Conservation (phyloP, 1,139 yeast species). For the Hansenula lynferdii region DNA sequence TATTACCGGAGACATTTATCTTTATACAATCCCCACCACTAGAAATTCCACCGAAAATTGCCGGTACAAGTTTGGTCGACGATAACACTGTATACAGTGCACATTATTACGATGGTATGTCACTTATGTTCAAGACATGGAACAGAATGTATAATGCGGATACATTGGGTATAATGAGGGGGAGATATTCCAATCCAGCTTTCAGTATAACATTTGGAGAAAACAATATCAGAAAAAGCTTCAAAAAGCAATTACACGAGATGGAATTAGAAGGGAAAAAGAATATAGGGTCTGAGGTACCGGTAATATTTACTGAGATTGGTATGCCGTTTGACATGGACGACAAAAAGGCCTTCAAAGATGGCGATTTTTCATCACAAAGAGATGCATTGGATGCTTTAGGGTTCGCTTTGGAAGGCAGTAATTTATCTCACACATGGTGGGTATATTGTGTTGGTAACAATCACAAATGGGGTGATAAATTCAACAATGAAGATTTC, state of each 20-base stretch:
- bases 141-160: slow-evolving; percentile 74
- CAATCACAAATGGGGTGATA: slow-evolving; percentile 79
- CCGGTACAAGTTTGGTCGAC: slow-evolving; percentile 53
- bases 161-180: slow-evolving; percentile 85
- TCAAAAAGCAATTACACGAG: slow-evolving; percentile 59
- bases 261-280: slow-evolving; percentile 59
- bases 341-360: slow-evolving; percentile 56
- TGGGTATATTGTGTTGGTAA: slow-evolving; percentile 83
- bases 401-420: slow-evolving; percentile 69
- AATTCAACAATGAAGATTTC: slow-evolving; percentile 92
- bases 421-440: slow-evolving; percentile 65
- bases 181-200: slow-evolving; percentile 67
- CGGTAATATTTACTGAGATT: slow-evolving; percentile 84
- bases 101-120: slow-evolving; percentile 91
- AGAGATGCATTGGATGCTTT: slow-evolving; percentile 82
- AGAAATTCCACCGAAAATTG: slow-evolving; percentile 69
- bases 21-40: slow-evolving; percentile 83
- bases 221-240: slow-evolving; percentile 64
- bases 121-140: slow-evolving; percentile 87
- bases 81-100: slow-evolving; percentile 70
- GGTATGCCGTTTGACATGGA: slow-evolving; percentile 98
- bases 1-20: slow-evolving; percentile 45
- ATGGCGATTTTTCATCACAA: slow-evolving; percentile 67
- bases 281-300: slow-evolving; percentile 52
- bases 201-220: slow-evolving; percentile 82